Base-by-base conservation (phyloP, 2,329 filamentous ascomycete genomes). In the Fusarium sp. region DNA sequence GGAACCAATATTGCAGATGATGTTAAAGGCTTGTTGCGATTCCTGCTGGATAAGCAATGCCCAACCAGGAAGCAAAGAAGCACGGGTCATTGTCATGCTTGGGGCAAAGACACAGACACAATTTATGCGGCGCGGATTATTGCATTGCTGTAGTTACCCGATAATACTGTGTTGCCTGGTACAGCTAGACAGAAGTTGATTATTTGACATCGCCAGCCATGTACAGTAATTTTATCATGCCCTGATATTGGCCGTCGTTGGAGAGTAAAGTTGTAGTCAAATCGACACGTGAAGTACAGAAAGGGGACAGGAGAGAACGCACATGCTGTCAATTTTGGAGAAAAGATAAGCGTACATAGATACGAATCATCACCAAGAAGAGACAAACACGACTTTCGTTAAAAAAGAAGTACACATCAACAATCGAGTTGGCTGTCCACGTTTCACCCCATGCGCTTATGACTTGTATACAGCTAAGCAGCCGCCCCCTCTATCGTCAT, bases 1-100 rank as follows among this genome's bases (percentile, higher is more conserved):
- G n/a, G n/a, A n/a, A n/a, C n/a, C n/a, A n/a, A n/a, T n/a, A n/a
- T n/a, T n/a, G n/a, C n/a, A n/a, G n/a, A n/a, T n/a, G n/a, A 30
- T 40, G 33, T 59, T n/a, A 47, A 47, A 33, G 56, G 43, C 53
- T 64, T 75, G 38, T 58, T 72, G 67, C 68, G 59, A 67, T 72
- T 60, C 53, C 63, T 61, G 56, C 60, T 60, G 69, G 64, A 71
- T 68, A 59, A 58, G 54, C 35, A 60, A 49, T 64, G 23, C 43
- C 42, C 21, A 42, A 38, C 57, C 57, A 67, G 46, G 52, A 67
- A 60, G 43, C 42, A 33, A 63, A 53, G 37, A 49, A 60, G 56
- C 62, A 62, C 37, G 42, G 58, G 33, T 61, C 38, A 64, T 46
- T 58, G 49, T 53, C 57, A 61, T 62, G 42, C 40, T 47, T 42